Evolutionary conservation across 2,329 filamentous ascomycete species (phyloP).

Genomic region (Stachybotrys elegans): DNA sequence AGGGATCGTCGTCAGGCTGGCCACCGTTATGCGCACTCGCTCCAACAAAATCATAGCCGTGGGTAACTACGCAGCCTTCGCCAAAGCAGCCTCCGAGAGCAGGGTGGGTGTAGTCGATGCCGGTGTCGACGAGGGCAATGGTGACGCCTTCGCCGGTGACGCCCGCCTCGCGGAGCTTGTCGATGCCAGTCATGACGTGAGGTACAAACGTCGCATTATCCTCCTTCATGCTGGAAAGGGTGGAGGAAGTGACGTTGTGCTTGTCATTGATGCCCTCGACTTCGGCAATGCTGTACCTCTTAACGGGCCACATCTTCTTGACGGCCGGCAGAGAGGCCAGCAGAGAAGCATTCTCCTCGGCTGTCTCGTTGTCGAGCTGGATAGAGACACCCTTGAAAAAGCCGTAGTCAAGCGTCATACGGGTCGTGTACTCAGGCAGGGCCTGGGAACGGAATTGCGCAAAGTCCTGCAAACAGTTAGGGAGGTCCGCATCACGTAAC

Average conservation of each 20-base stretch:
- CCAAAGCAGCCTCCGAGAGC: conserved; percentile 1
- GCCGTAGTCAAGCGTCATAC: conserved; percentile 8
- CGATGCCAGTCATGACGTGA: not conserved
- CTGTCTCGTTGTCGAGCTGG: conserved; percentile 18
- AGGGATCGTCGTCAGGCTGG: not conserved
- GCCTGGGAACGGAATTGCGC: not conserved
- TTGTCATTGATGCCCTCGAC: no score
- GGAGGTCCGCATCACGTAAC: no score
- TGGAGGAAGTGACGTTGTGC: no score
- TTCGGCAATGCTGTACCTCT: no score
- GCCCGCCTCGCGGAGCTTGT: not conserved
- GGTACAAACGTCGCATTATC: no score
- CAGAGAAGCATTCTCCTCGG: conserved; percentile 21
- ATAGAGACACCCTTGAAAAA: conserved; percentile 19
- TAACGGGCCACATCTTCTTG: conserved; percentile 23
- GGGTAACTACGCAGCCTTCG: not conserved
- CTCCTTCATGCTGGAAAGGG: no score
- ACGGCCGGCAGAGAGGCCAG: conserved; percentile 9
- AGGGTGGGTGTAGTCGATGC: not conserved
- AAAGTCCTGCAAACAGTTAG: conserved; percentile 12
- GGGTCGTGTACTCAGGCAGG: not conserved
- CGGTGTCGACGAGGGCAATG: not conserved
- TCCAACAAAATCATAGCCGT: not conserved
- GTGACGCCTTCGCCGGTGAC: not conserved
- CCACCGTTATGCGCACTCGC: not conserved